These are phyloP conservation scores for Chlamydomonas reinhardtii DNA, from an alignment of 163 green algal genomes.

Conservation along the genomic window DNA sequence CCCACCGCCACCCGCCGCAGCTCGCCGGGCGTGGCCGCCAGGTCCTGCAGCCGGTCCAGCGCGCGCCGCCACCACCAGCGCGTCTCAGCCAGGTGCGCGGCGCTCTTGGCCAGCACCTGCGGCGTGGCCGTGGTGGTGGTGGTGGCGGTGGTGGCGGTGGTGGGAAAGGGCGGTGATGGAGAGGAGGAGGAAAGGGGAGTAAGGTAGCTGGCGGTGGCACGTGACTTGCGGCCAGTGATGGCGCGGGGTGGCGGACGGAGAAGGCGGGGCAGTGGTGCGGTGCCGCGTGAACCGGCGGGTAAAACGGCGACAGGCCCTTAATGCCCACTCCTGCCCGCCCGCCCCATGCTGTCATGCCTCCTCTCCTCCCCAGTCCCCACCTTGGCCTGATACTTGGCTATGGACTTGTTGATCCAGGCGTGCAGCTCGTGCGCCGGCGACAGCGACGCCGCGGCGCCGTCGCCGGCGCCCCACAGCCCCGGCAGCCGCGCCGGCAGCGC, in stretches of 20 bases:
- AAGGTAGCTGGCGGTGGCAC: too few relatives aligned
- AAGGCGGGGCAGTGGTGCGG: too few relatives aligned
- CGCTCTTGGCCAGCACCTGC: slow-evolving; percentile 49
- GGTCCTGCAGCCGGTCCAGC: slow-evolving; percentile 43
- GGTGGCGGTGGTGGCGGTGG: neutral
- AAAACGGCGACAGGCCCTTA: too few relatives aligned
- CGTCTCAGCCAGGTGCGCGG: slow-evolving; percentile 53
- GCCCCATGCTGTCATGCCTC: too few relatives aligned
- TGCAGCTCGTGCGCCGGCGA: slow-evolving; percentile 70
- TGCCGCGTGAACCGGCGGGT: too few relatives aligned
- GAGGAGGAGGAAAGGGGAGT: neutral
- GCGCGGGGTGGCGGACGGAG: too few relatives aligned
- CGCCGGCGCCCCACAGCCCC: slow-evolving; percentile 25
- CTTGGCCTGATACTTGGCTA: slow-evolving; percentile 74
- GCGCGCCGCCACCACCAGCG: slow-evolving; percentile 63
- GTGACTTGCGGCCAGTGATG: too few relatives aligned
- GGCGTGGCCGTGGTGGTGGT: neutral
- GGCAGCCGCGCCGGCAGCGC: slow-evolving; percentile 37
- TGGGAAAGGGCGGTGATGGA: too few relatives aligned
- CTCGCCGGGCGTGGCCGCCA: slow-evolving; percentile 47
- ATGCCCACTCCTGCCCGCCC: too few relatives aligned
- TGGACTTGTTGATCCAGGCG: slow-evolving; percentile 73
- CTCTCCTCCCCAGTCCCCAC: slow-evolving; percentile 17
- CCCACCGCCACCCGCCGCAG: slow-evolving; percentile 10
- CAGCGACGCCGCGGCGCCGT: neutral